Base-by-base conservation (phyloP, 2,329 filamentous ascomycete genomes). In the Calonectria pseudoreteaudii region DNA sequence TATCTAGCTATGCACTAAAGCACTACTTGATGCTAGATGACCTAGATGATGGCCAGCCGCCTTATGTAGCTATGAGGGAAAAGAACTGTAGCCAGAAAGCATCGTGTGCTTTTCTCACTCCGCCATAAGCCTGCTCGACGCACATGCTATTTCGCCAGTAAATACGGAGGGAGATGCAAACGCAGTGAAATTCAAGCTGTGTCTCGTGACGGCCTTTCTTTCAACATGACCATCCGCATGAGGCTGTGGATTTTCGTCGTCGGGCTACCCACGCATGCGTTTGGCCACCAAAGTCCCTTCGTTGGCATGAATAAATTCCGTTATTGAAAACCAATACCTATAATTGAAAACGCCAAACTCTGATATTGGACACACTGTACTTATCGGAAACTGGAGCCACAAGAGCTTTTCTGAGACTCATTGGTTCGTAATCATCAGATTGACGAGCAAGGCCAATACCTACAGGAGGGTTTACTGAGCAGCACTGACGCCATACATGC, bases 111-210 rank as follows among this genome's bases (percentile, higher is more conserved):
- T n/a, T n/a, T n/a, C n/a, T n/a, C n/a, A n/a, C n/a, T n/a, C n/a
- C n/a, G n/a, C n/a, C n/a, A n/a, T n/a, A n/a, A n/a, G n/a, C n/a
- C n/a, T n/a, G n/a, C n/a, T n/a, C n/a, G 69, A 28, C 41, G 38
- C 49, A 44, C 41, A 58, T 62, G 16, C 34, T 36, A 11, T 26
- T 34, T 31, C 16, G 53, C 36, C 28, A 14, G n/a, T 10, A 38
- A 23, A 30, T 62, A 18, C n/a, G 56, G 65, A n/a, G n/a, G n/a
- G n/a, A 38, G 53, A 34, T 70, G 47, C 66, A 70, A 68, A 80
- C 77, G 75, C 75, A 76, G 79, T 78, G 31, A 23, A 36, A 65
- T 70, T 47, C 52, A 53, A 70, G 44, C 31, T 16, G 23, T 20
- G 34, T 34, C 68, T 41, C 72, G 56, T 75, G 56, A 34, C 50